Evolutionary conservation across 2,329 filamentous ascomycete species (phyloP), one percentile per base, ranked within the genome.

Genomic region (Macrophomina pseudophaseolina): DNA sequence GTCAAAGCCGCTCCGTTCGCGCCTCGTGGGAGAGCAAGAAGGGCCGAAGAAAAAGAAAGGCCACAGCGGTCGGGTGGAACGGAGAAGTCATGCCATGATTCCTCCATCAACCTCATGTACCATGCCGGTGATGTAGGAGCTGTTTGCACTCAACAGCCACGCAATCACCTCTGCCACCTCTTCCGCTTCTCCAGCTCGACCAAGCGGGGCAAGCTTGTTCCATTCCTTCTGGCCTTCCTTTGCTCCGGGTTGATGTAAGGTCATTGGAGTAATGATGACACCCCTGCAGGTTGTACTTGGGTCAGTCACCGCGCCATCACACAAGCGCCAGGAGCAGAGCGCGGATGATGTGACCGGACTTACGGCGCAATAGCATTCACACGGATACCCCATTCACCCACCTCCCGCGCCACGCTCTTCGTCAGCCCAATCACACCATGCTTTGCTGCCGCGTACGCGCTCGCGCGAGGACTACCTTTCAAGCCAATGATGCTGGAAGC

Each of bases 401-500:
- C 65, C 68, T 81, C 79, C 59, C 80, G 80, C 2, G 79, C 80
- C 1, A 78, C 75, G 1, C 72, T 68, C 46, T 76, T 74, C 4
- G 80, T 79, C 68, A 81, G 74, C 0, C 80, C 80, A 5, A 81
- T 71, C 4, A 81, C 75, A 0, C 74, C 80, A 68, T 81, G 79
- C 66, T 82, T 82, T 6, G 72, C 76, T 0, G 79, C 77, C 16
- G 70, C 71, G 62, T 81, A 81, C 0, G 76, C 75, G 30, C 76
- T 72, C 30, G 71, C 72, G 14, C 75, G 74, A 6, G 73, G 40
- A 62, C 74, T 80, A 73, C 81, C 82, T 67, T 81, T 79, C 2
- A 83, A 72, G 5, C 86, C 86, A 44, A 85, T 82, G 40, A 84
- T 83, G 52, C 83, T 86, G 32, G 83, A 79, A 33, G 85, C 80